Conservation (phyloP, 2,329 filamentous ascomycete species). For the Colletotrichum lini region DNA sequence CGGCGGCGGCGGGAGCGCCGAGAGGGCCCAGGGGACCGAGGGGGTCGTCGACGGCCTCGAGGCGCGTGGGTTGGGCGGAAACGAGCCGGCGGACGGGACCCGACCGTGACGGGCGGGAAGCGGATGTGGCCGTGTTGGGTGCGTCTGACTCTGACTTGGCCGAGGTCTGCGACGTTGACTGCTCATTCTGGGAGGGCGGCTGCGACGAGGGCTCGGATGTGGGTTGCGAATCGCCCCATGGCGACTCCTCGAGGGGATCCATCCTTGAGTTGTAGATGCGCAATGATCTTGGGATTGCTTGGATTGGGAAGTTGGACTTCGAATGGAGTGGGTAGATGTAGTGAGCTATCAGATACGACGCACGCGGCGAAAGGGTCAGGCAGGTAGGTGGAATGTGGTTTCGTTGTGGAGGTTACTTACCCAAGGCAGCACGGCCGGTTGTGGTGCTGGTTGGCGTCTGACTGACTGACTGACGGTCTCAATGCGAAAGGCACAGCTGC, state of each 20-base stretch:
- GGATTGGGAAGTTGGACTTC: constrained; percentile 2
- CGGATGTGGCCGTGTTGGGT: constrained; percentile 45
- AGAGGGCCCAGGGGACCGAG: constrained; percentile 83
- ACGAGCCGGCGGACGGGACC: constrained; percentile 72
- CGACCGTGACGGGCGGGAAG: constrained; percentile 60
- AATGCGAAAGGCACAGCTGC: constrained; percentile 28
- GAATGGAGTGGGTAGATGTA: constrained; percentile 4
- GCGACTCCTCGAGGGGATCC: constrained; percentile 67
- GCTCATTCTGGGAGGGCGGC: constrained; percentile 50
- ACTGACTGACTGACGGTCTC: constrained; percentile 11
- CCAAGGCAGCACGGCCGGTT: constrained; percentile 30
- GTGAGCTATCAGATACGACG: constrained; percentile 1
- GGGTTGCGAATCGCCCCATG: constrained; percentile 65
- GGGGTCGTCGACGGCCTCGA: constrained; percentile 83
- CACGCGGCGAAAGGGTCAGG: constrained; percentile 3
- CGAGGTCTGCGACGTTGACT: constrained; percentile 47
- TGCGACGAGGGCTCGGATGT: constrained; percentile 52
- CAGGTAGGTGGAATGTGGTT: constrained; percentile 23
- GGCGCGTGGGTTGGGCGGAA: constrained; percentile 78
- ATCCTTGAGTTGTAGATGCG: constrained; percentile 48
- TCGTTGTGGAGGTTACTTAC: constrained; percentile 34
- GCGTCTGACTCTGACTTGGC: constrained; percentile 50
- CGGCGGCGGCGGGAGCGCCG: constrained; percentile 59
- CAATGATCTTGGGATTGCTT: neutral
- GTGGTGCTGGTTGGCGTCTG: constrained; percentile 14